Percentiles rank a stretch among this genome's conserved stretches.
phyloP scores from a whole-genome alignment of 108 stramenopile genomes.

The Parietichytrium sp. region DNA sequence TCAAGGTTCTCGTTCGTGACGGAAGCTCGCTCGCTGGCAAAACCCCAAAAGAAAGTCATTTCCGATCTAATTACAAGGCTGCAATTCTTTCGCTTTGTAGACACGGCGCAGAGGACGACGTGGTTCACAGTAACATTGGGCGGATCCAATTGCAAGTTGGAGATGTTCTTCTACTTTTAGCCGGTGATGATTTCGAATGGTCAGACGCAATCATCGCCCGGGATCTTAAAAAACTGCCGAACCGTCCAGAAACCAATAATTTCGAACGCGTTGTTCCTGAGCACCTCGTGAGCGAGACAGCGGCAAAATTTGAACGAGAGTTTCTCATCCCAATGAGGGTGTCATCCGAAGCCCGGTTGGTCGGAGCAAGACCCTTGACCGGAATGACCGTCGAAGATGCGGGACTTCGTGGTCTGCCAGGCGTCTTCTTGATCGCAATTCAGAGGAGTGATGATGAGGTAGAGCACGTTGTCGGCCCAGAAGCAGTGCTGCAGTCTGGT shows the following conservation, averaged over 20 bases:
- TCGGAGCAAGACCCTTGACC: background rate
- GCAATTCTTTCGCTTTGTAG: constrained; percentile 3
- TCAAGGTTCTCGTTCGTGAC: constrained; percentile 29
- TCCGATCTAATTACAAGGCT: constrained; percentile 15
- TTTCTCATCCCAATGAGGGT: constrained; percentile 32
- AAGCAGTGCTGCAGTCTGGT: background rate
- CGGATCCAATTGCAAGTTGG: constrained; percentile 14
- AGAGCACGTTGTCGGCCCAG: constrained; percentile 34
- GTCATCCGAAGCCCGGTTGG: background rate
- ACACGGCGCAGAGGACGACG: background rate
- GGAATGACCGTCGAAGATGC: constrained; percentile 15
- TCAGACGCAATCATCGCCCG: background rate
- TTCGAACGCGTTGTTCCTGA: background rate
- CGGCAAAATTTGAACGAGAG: constrained; percentile 16
- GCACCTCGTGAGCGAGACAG: background rate
- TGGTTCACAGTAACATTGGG: background rate
- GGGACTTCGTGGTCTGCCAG: constrained; percentile 17
- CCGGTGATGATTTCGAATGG: constrained; percentile 10
- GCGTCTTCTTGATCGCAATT: constrained; percentile 7
- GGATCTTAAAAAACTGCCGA: background rate
- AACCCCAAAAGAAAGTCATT: background rate
- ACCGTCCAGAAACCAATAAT: too few relatives aligned
- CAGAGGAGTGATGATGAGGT: background rate
- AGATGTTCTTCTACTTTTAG: constrained; percentile 12
- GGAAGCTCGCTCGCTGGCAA: constrained; percentile 14